A percentile compares a stretch with the other conserved stretches of the same genome.
Evolutionary conservation across 768 basidiomycete genomes (phyloP).

Genomic region (Pulveroboletus ravenelii): DNA sequence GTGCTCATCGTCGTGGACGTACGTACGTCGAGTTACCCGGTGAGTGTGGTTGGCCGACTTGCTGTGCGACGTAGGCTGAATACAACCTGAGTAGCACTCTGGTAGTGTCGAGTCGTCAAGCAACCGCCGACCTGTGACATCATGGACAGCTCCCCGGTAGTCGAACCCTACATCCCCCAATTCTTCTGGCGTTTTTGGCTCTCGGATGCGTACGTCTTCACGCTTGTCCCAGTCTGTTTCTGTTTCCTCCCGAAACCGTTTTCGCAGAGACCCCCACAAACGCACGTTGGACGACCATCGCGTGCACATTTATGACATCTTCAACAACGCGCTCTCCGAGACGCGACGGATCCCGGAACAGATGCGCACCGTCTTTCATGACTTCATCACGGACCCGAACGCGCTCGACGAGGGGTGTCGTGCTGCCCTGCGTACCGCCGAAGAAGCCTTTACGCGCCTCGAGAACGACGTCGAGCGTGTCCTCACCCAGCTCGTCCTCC

Average conservation of each 20-base stretch:
- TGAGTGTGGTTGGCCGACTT: neutral
- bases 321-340: conserved; percentile 47
- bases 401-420: conserved; percentile 34
- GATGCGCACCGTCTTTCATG: conserved; percentile 38
- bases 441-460: conserved; percentile 39
- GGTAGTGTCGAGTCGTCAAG: neutral
- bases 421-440: conserved; percentile 37
- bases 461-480: conserved; percentile 40
- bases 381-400: conserved; percentile 29
- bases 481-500: conserved; percentile 33
- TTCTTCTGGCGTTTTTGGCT: conserved; percentile 52
- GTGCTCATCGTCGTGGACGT: neutral
- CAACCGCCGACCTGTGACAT: no score
- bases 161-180: conserved; percentile 39
- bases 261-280: conserved; percentile 24
- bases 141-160: conserved; percentile 5
- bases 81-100: neutral
- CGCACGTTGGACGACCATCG: conserved; percentile 34
- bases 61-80: neutral
- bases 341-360: conserved; percentile 36
- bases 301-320: conserved; percentile 50
- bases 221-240: neutral
- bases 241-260: neutral
- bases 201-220: conserved; percentile 34
- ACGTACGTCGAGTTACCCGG: neutral